Evolutionary conservation across 2,329 filamentous ascomycete genomes (phyloP).

Genomic region (Pseudogymnoascus sp.): DNA sequence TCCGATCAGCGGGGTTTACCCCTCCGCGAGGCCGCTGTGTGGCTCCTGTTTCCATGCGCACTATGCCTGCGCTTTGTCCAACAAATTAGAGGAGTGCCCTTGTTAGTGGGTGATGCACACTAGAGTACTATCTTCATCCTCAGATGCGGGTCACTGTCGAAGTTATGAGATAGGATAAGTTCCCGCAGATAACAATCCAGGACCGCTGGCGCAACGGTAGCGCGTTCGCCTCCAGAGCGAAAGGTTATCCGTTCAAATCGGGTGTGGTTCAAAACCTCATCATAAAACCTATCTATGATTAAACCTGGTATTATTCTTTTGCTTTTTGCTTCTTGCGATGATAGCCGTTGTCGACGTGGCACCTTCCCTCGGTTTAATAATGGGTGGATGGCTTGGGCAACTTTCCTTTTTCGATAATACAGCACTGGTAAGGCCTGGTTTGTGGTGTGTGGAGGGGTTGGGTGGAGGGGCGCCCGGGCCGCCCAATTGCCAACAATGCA

Average conservation of each 20-base stretch:
- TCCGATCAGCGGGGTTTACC: not conserved
- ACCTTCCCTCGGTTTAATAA: slow-evolving; percentile 6
- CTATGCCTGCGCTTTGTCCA: slow-evolving; percentile 1
- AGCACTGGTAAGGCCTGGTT: not conserved
- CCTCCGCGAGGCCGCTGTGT: not conserved
- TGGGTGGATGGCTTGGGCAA: not conserved
- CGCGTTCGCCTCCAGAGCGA: slow-evolving; percentile 11
- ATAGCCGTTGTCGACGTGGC: not conserved
- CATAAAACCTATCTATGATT: slow-evolving; percentile 8
- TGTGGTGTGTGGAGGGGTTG: not conserved
- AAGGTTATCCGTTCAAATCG: slow-evolving; percentile 12
- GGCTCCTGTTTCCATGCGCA: not conserved
- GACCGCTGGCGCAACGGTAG: slow-evolving; percentile 10
- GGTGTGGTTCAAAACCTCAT: slow-evolving; percentile 11
- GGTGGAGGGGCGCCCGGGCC: not conserved
- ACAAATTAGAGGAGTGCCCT: not conserved
- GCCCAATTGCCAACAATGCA: slow-evolving; percentile 1
- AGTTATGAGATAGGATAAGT: not conserved
- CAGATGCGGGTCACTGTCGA: not conserved
- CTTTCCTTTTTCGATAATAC: not conserved
- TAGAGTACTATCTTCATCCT: not conserved
- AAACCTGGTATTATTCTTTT: not conserved
- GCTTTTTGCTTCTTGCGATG: not conserved
- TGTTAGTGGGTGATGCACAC: not conserved
- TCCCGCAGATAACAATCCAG: not conserved